These are phyloP conservation scores for Cryptosporidium ryanae DNA, from an alignment of 169 alveolate genomes.

Conservation along the genomic window DNA sequence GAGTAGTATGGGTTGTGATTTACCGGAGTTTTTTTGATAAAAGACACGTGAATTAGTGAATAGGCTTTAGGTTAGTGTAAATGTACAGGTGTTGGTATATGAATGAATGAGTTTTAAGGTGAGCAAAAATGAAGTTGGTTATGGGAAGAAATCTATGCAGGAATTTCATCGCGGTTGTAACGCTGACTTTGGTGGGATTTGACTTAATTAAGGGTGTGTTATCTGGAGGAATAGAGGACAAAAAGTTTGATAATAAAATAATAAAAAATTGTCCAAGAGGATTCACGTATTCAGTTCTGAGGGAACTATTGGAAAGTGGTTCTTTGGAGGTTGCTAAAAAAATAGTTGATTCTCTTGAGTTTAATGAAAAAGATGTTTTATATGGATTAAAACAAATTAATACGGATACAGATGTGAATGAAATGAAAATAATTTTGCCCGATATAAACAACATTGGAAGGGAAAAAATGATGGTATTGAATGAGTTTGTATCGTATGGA, in stretches of 20 bases:
- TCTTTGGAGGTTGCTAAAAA: constrained; percentile 32
- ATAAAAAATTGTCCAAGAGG: constrained; percentile 56
- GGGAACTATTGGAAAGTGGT: constrained; percentile 9
- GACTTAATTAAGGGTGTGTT: too few relatives aligned
- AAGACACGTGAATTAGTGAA: too few relatives aligned
- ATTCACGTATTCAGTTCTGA: constrained; percentile 31
- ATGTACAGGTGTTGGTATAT: too few relatives aligned
- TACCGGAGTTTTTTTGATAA: too few relatives aligned
- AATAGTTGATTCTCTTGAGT: constrained; percentile 8
- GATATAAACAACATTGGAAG: constrained; percentile 8
- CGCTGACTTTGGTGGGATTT: too few relatives aligned
- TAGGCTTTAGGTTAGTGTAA: too few relatives aligned
- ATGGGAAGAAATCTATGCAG: too few relatives aligned
- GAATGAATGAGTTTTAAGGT: too few relatives aligned
- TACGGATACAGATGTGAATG: background rate
- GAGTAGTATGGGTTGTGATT: too few relatives aligned
- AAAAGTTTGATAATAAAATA: background rate
- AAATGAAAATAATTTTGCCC: constrained; percentile 17
- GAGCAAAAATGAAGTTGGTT: too few relatives aligned
- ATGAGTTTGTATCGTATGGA: constrained; percentile 27
- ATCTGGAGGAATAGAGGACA: too few relatives aligned
- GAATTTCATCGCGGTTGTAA: too few relatives aligned
- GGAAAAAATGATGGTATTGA: background rate
- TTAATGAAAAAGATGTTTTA: constrained; percentile 18
- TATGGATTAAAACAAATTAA: constrained; percentile 19